Percentiles rank a stretch among this genome's conserved stretches.
Evolutionary conservation across 2,329 filamentous ascomycete genomes (phyloP).

Genomic region (Boeremia exigua): DNA sequence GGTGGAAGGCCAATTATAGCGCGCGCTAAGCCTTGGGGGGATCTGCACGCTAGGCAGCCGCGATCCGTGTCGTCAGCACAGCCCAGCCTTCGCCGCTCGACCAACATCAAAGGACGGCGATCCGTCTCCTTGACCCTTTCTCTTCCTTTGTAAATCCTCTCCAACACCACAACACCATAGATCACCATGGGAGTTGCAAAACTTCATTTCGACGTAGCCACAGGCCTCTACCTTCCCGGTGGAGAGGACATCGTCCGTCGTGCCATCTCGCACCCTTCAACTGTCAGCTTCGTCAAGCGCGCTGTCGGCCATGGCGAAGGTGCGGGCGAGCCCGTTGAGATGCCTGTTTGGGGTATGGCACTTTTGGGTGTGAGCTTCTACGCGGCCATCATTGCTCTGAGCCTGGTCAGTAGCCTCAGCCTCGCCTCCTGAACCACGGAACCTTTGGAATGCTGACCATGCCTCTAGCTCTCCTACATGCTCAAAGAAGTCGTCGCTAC

Average conservation of each 20-base stretch:
- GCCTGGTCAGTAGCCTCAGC: conserved; percentile 43
- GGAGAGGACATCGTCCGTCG: conserved; percentile 39
- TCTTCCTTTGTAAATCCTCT: conserved; percentile 10
- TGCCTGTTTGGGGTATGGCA: conserved; percentile 39
- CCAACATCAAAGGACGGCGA: conserved; percentile 17
- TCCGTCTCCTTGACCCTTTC: not conserved
- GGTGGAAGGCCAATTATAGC: conserved; percentile 27
- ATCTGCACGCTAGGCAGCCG: conserved; percentile 22
- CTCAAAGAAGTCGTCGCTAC: conserved; percentile 66
- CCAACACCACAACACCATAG: conserved; percentile 2
- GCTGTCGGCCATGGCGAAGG: conserved; percentile 20
- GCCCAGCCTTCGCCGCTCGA: conserved; percentile 26
- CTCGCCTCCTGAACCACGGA: conserved; percentile 11
- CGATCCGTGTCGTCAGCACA: conserved; percentile 18
- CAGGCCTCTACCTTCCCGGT: conserved; percentile 9
- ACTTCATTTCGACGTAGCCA: conserved; percentile 11
- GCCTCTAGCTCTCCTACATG: conserved; percentile 57
- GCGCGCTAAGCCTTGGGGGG: conserved; percentile 17
- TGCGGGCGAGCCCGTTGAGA: conserved; percentile 24
- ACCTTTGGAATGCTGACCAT: conserved; percentile 11
- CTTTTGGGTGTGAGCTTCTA: conserved; percentile 46
- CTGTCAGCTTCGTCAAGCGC: conserved; percentile 37
- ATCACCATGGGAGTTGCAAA: conserved; percentile 7
- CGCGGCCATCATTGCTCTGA: conserved; percentile 50
- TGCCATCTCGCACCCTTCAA: conserved; percentile 35